Evolutionary conservation across 495 filamentous ascomycete species (phyloP), one percentile per base, ranked within the genome.

Genomic region (Penicillium coprophilum): DNA sequence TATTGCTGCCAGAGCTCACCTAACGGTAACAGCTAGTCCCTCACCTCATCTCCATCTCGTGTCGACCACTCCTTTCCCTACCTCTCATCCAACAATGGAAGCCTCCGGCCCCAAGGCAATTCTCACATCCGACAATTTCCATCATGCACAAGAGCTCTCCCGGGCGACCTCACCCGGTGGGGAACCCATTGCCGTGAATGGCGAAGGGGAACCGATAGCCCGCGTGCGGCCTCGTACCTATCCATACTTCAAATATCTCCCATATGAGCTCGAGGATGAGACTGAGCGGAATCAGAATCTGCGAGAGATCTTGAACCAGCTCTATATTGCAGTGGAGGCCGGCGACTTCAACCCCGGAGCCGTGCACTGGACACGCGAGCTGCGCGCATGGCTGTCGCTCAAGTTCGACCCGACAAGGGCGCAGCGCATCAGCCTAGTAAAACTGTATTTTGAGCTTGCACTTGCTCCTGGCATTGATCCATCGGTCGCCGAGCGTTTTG

Each of bases 291-390:
- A 90, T 64, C 77, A 77, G 20, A 89, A 89, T 48, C 76, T 97
- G 44, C 78, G 85, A 9, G 90, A 92, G 71, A 96, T 96, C 55
- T 74, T 97, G 64, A 91, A 90, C 64, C 88, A 96, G 61, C 86
- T 99, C 24, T 97, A 96, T 67, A 87, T 96, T 65, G 81, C 92
- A 27, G 82, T 97, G 57, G 86, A 91, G 69, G 87, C 94, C 15
- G 91, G 96, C 32, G 95, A 99, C 70, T 97, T 97, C 71, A 83
- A 87, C 49, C 89, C 94, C 0, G 95, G 94, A 15, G 94, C 94
- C 12, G 80, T 96, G 20, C 92, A 97, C 72, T 99, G 95, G 95
- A 97, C 94, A 51, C 85, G 94, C 62, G 93, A 97, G 79, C 85
- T 99, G 20, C 83, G 91, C 66, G 91, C 88, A 74, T 99, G 94